phyloP scores from a whole-genome alignment of 805 yeast species.

The Hanseniaspora taiwanica region DNA sequence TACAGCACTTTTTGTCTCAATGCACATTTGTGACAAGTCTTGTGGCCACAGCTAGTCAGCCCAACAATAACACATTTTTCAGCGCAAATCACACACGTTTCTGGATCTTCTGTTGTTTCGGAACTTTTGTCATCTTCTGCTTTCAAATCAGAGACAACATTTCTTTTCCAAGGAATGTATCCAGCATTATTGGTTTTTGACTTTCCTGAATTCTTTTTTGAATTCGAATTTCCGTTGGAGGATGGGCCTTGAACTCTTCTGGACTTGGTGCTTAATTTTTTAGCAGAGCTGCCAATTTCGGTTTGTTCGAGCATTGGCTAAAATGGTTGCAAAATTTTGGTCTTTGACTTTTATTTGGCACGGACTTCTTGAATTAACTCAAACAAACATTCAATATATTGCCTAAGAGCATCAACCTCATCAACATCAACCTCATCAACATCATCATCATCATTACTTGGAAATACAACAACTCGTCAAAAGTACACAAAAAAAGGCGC shows the following conservation, averaged over 20 bases:
- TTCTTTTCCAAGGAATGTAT: constrained; percentile 1
- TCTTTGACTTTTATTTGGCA: too few species aligned
- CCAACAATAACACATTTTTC: constrained; percentile 52
- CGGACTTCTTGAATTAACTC: too few species aligned
- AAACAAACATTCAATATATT: too few species aligned
- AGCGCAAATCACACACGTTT: constrained; percentile 75
- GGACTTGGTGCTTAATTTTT: neutral
- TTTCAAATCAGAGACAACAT: neutral
- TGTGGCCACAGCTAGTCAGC: constrained; percentile 72
- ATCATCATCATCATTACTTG: too few species aligned
- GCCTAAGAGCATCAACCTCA: too few species aligned
- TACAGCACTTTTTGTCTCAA: constrained; percentile 75
- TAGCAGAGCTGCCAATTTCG: neutral
- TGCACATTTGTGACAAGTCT: constrained; percentile 70
- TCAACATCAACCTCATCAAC: too few species aligned
- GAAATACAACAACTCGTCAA: too few species aligned
- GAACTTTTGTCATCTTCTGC: constrained; percentile 13
- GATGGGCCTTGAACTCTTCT: neutral
- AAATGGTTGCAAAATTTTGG: too few species aligned
- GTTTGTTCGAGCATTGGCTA: neutral
- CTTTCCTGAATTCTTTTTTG: neutral
- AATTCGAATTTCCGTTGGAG: neutral
- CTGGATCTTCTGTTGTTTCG: constrained; percentile 27
- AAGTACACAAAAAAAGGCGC: too few species aligned
- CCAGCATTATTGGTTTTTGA: neutral